Evolutionary conservation across 306 rosid species (phyloP).

Genomic region (Vicia villosa): DNA sequence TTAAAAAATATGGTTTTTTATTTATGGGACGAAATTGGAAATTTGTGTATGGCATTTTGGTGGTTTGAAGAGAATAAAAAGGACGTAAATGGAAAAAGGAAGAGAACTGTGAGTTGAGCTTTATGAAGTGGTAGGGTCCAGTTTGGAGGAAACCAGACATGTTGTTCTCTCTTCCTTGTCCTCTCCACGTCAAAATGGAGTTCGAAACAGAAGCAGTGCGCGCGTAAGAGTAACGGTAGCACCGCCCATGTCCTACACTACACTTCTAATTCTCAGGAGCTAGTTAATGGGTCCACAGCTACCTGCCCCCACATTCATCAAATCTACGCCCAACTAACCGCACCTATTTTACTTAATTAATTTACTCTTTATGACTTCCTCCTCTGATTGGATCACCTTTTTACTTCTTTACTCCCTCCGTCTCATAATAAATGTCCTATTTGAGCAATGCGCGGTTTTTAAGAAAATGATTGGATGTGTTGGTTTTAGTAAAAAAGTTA

Average conservation of each 20-base stretch:
- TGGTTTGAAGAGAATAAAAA: background rate
- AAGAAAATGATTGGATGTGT: too few relatives aligned
- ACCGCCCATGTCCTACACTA: constrained; percentile 33
- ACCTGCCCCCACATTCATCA: constrained; percentile 31
- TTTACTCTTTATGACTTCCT: background rate
- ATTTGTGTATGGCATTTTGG: constrained; percentile 34
- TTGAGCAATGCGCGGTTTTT: too few relatives aligned
- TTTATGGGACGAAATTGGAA: background rate
- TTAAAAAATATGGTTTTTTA: too few relatives aligned
- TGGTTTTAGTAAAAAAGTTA: too few relatives aligned
- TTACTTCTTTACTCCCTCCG: background rate
- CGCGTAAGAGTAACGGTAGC: constrained; percentile 68
- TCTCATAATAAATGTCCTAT: too few relatives aligned
- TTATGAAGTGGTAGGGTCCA: constrained; percentile 52
- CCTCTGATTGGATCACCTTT: background rate
- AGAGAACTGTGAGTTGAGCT: constrained; percentile 20
- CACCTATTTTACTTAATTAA: background rate
- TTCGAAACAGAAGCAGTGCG: constrained; percentile 51
- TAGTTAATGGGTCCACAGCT: constrained; percentile 33
- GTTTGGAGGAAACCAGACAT: constrained; percentile 55
- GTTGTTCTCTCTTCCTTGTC: constrained; percentile 41
- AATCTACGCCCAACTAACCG: constrained; percentile 7
- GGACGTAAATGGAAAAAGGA: background rate
- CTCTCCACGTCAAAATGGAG: constrained; percentile 38
- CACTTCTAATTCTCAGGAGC: constrained; percentile 15